Conservation (phyloP, 2,329 filamentous ascomycete genomes). For the Pestalotiopsis sp. region DNA sequence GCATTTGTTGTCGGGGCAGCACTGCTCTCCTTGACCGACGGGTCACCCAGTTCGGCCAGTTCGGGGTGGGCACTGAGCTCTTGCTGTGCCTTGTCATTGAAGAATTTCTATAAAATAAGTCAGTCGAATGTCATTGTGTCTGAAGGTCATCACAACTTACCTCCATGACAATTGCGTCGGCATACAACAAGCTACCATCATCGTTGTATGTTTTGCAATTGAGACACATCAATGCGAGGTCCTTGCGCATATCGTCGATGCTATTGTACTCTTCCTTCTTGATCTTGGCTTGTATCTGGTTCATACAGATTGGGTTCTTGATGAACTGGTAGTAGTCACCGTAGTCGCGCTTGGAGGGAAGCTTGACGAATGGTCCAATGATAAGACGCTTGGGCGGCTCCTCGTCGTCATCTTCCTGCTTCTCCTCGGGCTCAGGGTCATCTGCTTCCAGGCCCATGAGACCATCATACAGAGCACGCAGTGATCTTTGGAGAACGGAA, state of each 20-base stretch:
- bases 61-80: constrained; percentile 57
- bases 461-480: constrained; percentile 76
- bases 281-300: constrained; percentile 91
- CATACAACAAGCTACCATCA: constrained; percentile 87
- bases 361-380: constrained; percentile 91
- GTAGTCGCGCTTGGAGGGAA: constrained; percentile 87
- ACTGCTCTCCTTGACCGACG: constrained; percentile 42
- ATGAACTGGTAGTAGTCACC: constrained; percentile 97
- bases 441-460: constrained; percentile 86
- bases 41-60: constrained; percentile 57
- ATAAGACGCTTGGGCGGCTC: constrained; percentile 73
- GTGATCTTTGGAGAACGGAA: constrained; percentile 74
- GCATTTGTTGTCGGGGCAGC: constrained; percentile 58
- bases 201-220: constrained; percentile 98
- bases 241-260: constrained; percentile 77
- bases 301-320: constrained; percentile 91
- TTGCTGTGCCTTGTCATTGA: constrained; percentile 55
- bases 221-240: constrained; percentile 81
- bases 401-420: constrained; percentile 55
- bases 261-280: constrained; percentile 92
- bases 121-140: constrained; percentile 33
- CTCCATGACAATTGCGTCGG: constrained; percentile 92
- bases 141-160: constrained; percentile 52
- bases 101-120: constrained; percentile 51
- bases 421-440: constrained; percentile 58